Percentiles rank a stretch among this genome's conserved stretches.
Conservation (phyloP, 805 yeast genomes). For the Lachancea fermentati region DNA sequence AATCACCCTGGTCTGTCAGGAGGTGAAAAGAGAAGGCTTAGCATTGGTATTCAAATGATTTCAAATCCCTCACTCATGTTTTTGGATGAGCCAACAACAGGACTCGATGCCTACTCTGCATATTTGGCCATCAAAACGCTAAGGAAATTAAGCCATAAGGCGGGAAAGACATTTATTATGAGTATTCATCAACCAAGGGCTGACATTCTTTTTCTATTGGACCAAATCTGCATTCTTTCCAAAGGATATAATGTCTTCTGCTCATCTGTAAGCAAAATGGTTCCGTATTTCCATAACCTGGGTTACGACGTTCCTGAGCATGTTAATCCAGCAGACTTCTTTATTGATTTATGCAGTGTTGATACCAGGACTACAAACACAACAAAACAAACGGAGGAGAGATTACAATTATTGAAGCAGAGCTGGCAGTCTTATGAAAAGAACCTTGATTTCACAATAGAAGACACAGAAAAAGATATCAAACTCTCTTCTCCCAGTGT, state of each 20-base stretch:
- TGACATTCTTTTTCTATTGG: slow-evolving; percentile 66
- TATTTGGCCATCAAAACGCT: slow-evolving; percentile 56
- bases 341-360: slow-evolving; percentile 52
- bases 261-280: slow-evolving; percentile 41
- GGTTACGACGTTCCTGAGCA: slow-evolving; percentile 42
- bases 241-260: slow-evolving; percentile 52
- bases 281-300: slow-evolving; percentile 44
- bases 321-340: slow-evolving; percentile 57
- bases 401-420: slow-evolving; percentile 33
- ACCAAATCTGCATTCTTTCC: slow-evolving; percentile 60
- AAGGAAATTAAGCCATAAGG: slow-evolving; percentile 46
- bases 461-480: slow-evolving; percentile 20
- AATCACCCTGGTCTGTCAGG: slow-evolving; percentile 66
- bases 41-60: slow-evolving; percentile 72
- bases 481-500: slow-evolving; percentile 30
- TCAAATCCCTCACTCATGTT: slow-evolving; percentile 72
- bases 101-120: slow-evolving; percentile 76
- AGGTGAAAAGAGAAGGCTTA: slow-evolving; percentile 74
- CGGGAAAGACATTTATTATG: slow-evolving; percentile 66
- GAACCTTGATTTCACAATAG: not conserved
- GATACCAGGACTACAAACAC: slow-evolving; percentile 41
- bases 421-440: slow-evolving; percentile 34
- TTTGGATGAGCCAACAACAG: slow-evolving; percentile 86
- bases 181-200: slow-evolving; percentile 83
- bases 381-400: slow-evolving; percentile 31